Percentiles rank a stretch among this genome's conserved stretches.
Conservation (phyloP, 179 eudicot genomes). For the Actinidia chinensis region DNA sequence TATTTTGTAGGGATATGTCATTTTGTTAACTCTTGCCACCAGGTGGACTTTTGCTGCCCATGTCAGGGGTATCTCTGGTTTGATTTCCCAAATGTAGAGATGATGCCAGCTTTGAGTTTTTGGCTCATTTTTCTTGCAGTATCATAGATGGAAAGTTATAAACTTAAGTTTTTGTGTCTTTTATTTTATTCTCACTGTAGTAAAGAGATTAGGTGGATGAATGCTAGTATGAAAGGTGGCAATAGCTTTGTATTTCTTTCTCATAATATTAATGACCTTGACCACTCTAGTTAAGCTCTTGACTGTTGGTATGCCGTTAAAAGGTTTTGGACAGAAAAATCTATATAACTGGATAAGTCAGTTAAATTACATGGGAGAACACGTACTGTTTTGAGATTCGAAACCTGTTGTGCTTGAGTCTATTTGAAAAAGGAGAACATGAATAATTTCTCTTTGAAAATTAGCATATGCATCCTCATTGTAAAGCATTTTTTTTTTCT, state of each 20-base stretch:
- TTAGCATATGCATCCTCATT: not conserved
- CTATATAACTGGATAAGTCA: conserved; percentile 94
- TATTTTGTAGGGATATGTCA: conserved; percentile 61
- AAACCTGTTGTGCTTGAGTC: too few relatives aligned
- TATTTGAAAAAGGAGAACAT: not conserved
- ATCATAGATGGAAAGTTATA: not conserved
- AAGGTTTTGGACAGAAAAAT: conserved; percentile 96
- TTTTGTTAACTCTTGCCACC: conserved; percentile 68
- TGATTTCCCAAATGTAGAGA: not conserved
- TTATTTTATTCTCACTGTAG: conserved; percentile 44
- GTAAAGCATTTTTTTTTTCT: not conserved
- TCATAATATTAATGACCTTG: conserved; percentile 74
- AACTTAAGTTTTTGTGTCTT: not conserved
- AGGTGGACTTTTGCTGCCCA: conserved; percentile 84
- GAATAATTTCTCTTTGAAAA: not conserved
- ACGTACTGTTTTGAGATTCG: not conserved
- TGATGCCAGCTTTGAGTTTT: not conserved
- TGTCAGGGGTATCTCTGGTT: conserved; percentile 55
- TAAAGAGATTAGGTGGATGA: conserved; percentile 76
- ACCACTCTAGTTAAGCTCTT: conserved; percentile 75
- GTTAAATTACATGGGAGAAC: conserved; percentile 38
- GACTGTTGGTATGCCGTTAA: conserved; percentile 89
- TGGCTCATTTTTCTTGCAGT: not conserved
- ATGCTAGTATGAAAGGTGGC: conserved; percentile 54
- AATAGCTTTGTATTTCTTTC: conserved; percentile 78